These are phyloP conservation scores for Arctium lappa DNA, from an alignment of 129 eudicot species.

Conservation along the genomic window DNA sequence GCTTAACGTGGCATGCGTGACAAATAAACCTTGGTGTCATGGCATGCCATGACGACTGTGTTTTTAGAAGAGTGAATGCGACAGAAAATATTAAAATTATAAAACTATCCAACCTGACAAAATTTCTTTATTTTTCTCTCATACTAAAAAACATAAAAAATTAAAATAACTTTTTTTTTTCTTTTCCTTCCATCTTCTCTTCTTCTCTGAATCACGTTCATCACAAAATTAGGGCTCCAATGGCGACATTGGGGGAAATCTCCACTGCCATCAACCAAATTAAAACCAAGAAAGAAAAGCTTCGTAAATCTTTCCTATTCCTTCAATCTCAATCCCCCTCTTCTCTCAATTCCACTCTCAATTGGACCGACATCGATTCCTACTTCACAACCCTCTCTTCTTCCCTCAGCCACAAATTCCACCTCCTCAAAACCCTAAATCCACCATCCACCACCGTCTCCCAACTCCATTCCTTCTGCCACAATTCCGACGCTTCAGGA, in stretches of 20 bases:
- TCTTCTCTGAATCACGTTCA: no score
- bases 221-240: not conserved
- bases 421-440: constrained; percentile 31
- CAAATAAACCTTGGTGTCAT: no score
- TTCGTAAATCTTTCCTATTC: constrained; percentile 35
- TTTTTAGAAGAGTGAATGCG: no score
- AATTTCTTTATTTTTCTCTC: no score
- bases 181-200: no score
- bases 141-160: no score
- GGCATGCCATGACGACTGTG: no score
- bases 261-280: constrained; percentile 28
- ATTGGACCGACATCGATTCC: constrained; percentile 49
- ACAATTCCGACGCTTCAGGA: constrained; percentile 36
- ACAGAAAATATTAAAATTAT: no score
- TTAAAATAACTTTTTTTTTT: no score
- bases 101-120: no score
- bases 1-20: no score
- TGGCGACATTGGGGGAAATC: constrained; percentile 35
- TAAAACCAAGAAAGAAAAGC: constrained; percentile 34
- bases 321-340: constrained; percentile 37
- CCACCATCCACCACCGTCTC: not conserved
- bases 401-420: constrained; percentile 32
- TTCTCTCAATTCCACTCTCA: constrained; percentile 19
- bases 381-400: constrained; percentile 35
- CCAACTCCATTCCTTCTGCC: constrained; percentile 31